Evolutionary conservation across 148 eudicot species (phyloP).

Genomic region (Diospyros kaki): DNA sequence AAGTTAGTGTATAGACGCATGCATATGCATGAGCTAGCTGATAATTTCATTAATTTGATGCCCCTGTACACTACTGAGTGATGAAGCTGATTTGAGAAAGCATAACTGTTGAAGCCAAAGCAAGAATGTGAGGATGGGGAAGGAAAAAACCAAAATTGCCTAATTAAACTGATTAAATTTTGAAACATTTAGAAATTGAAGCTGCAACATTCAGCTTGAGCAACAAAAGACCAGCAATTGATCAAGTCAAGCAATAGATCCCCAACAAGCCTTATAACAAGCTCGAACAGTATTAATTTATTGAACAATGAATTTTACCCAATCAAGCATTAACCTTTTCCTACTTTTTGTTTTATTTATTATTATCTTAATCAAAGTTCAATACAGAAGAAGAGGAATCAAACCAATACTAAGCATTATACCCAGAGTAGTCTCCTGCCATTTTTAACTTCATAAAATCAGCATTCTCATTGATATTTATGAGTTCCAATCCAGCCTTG

Average conservation of each 20-base stretch:
- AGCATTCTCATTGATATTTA: too few species aligned
- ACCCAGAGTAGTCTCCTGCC: too few species aligned
- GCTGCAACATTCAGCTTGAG: neutral
- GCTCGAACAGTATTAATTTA: neutral
- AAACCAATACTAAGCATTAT: too few species aligned
- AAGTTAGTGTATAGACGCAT: neutral
- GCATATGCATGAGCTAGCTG: neutral
- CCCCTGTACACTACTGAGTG: neutral
- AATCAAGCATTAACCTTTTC: neutral
- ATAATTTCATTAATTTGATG: neutral
- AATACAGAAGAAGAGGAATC: too few species aligned
- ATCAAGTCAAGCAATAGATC: neutral
- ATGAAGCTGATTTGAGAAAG: neutral
- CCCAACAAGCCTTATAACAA: neutral
- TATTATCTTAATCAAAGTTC: too few species aligned
- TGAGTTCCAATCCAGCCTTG: too few species aligned
- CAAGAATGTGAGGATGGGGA: neutral
- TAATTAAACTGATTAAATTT: slow-evolving; percentile 2
- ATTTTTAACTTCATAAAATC: too few species aligned
- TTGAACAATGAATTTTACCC: neutral
- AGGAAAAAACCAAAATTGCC: neutral
- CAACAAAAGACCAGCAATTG: neutral
- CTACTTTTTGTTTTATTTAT: neutral
- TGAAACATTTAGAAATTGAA: neutral
- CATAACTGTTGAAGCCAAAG: neutral